Evolutionary conservation across 2,329 filamentous ascomycete species (phyloP).

Genomic region (Hortaea sp.): DNA sequence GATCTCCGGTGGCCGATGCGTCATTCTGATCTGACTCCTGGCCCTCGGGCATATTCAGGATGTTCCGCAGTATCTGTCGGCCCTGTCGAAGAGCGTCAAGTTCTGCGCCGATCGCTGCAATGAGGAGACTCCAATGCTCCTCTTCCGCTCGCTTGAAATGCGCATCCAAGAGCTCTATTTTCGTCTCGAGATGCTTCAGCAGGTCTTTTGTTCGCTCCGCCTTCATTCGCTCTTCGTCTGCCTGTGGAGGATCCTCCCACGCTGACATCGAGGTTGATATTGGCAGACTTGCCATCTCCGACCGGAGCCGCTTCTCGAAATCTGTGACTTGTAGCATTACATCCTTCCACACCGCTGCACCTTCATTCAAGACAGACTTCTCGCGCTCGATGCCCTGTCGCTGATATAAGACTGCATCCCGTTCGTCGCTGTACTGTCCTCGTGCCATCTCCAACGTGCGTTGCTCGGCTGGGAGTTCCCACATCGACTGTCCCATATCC

Average conservation of each 20-base stretch:
- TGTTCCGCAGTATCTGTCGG: conserved; percentile 43
- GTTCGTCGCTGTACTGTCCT: conserved; percentile 60
- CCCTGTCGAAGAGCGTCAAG: conserved; percentile 56
- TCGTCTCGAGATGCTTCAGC: conserved; percentile 46
- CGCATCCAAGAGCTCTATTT: conserved; percentile 47
- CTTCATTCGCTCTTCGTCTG: conserved; percentile 9
- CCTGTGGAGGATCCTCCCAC: conserved; percentile 18
- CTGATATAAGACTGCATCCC: conserved; percentile 44
- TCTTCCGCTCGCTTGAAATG: conserved; percentile 47
- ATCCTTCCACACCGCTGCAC: conserved; percentile 56
- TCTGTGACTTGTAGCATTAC: conserved; percentile 48
- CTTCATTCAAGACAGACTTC: conserved; percentile 55
- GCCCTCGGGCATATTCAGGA: conserved; percentile 14
- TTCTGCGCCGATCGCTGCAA: conserved; percentile 67
- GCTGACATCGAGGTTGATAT: conserved; percentile 13
- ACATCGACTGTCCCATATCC: conserved; percentile 18
- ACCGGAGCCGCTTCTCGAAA: conserved; percentile 56
- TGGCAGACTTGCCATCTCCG: conserved; percentile 36
- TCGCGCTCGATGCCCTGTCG: conserved; percentile 51
- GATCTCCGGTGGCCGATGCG: conserved; percentile 1
- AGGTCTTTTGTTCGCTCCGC: conserved; percentile 23
- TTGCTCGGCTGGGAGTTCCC: conserved; percentile 50
- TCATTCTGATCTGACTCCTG: neutral
- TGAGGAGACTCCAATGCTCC: conserved; percentile 62
- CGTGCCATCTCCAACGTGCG: conserved; percentile 61